These are phyloP conservation scores for Fusarium buxicola DNA, from an alignment of 2,329 filamentous ascomycete genomes.

Conservation along the genomic window DNA sequence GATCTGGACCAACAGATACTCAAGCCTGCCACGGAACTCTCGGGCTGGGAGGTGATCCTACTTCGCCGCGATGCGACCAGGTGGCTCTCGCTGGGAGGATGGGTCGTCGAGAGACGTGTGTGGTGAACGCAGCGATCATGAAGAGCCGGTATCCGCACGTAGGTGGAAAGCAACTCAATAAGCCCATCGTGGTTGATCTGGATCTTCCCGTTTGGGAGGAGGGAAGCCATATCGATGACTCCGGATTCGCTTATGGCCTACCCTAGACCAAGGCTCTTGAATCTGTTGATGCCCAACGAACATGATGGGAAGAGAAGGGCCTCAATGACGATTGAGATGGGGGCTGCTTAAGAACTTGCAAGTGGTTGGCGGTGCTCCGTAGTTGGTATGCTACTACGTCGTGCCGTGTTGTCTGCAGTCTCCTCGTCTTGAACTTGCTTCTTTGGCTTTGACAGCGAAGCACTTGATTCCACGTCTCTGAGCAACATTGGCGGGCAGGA, in stretches of 20 bases:
- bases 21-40: slow-evolving; percentile 41
- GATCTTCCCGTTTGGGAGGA: slow-evolving; percentile 69
- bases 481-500: slow-evolving; percentile 8
- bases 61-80: slow-evolving; percentile 56
- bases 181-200: slow-evolving; percentile 86
- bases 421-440: slow-evolving; percentile 16
- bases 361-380: slow-evolving; percentile 4
- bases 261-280: slow-evolving; percentile 27
- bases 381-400: slow-evolving; percentile 13
- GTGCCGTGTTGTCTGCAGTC: slow-evolving; percentile 28
- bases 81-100: slow-evolving; percentile 55
- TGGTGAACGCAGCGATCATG: slow-evolving; percentile 84
- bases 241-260: slow-evolving; percentile 27
- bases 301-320: slow-evolving; percentile 11
- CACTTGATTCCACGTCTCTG: slow-evolving; percentile 19
- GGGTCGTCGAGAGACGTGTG: slow-evolving; percentile 74
- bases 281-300: slow-evolving; percentile 44
- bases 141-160: slow-evolving; percentile 73
- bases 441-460: slow-evolving; percentile 2
- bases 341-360: slow-evolving; percentile 16
- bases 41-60: slow-evolving; percentile 56
- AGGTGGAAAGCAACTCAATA: slow-evolving; percentile 74
- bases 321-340: slow-evolving; percentile 21
- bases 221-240: slow-evolving; percentile 5
- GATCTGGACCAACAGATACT: slow-evolving; percentile 32